Evolutionary conservation across 2,329 filamentous ascomycete species (phyloP).

Genomic region (Thelonectria blattea): DNA sequence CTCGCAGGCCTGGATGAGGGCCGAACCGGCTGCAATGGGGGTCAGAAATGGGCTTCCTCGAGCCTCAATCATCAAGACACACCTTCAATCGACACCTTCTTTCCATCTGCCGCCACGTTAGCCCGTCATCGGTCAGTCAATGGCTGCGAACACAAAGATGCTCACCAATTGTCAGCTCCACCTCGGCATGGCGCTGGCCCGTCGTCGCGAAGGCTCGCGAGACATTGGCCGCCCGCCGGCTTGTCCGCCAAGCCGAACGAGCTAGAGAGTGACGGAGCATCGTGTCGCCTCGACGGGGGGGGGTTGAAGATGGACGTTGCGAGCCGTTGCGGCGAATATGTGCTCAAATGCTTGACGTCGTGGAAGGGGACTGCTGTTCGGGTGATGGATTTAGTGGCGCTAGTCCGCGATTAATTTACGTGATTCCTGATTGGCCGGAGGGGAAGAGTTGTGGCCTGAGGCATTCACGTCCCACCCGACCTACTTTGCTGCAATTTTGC

Average conservation of each 20-base stretch:
- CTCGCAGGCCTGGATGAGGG: slow-evolving; percentile 98
- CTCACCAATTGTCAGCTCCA: slow-evolving; percentile 93
- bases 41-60: slow-evolving; percentile 44
- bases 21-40: slow-evolving; percentile 77
- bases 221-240: slow-evolving; percentile 64
- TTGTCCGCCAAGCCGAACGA: slow-evolving; percentile 71
- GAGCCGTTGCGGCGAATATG: slow-evolving; percentile 45
- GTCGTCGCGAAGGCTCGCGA: slow-evolving; percentile 84
- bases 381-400: slow-evolving; percentile 48
- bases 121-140: slow-evolving; percentile 37
- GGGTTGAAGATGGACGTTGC: slow-evolving; percentile 45
- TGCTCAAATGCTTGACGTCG: slow-evolving; percentile 51
- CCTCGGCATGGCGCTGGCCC: slow-evolving; percentile 80
- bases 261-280: slow-evolving; percentile 73
- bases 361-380: slow-evolving; percentile 47
- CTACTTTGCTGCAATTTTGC: slow-evolving; percentile 31
- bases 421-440: slow-evolving; percentile 48
- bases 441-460: slow-evolving; percentile 45
- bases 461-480: slow-evolving; percentile 29
- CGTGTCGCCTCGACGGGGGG: slow-evolving; percentile 64
- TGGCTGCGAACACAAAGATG: slow-evolving; percentile 38
- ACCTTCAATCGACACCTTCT: slow-evolving; percentile 98
- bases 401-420: slow-evolving; percentile 54
- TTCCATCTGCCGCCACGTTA: slow-evolving; percentile 73
- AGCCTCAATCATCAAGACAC: slow-evolving; percentile 41